Evolutionary conservation across 768 basidiomycete species (phyloP), one percentile per base, ranked within the genome.

Genomic region (Ramaria sp.): DNA sequence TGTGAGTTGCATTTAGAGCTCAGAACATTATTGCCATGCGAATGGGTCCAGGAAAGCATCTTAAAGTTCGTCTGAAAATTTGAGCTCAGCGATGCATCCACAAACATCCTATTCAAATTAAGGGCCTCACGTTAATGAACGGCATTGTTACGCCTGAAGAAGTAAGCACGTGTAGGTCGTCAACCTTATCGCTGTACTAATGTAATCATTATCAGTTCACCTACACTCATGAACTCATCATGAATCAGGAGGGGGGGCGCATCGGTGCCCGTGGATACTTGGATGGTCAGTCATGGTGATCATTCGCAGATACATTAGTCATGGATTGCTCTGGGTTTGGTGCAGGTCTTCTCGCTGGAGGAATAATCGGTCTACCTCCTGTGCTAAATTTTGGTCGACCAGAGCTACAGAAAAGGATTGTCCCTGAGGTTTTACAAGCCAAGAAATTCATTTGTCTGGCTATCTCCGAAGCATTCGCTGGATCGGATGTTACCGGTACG

Each of bases 1-100:
- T 7, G 7, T 20, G 13, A 10, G 7, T n/a, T 54, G 24, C 7
- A 12, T 17, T 10, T 47, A 31, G 34, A 9, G 82, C 82, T 53
- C 54, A 79, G 33, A 83, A 91, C 63, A 55, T 97, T 20, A 87
- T 90, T 66, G 88, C 90, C n/a, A 95, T 96, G 91, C 77, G 89
- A n/a, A 76, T 93, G 72, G 94, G 94, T 17, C 94, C 94, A 0
- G 89, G 88, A 38, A 88, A 85, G 64, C 91, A 93, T 62, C 71
- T 94, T 42, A 77, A 88, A 67, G 91, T 51, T 51, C 31, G 24
- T 33, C 20, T 49, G n/a, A 49, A 1, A 13, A 24, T 27, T 27
- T 27, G 27, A 27, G 27, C 13, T 49, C 3, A n/a, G 13, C 13
- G 13, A 27, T 15, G 15, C 13, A 27, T 24, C 10, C 31, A 24